Conservation (phyloP, 495 filamentous ascomycete species). For the Penicillium daleae region DNA sequence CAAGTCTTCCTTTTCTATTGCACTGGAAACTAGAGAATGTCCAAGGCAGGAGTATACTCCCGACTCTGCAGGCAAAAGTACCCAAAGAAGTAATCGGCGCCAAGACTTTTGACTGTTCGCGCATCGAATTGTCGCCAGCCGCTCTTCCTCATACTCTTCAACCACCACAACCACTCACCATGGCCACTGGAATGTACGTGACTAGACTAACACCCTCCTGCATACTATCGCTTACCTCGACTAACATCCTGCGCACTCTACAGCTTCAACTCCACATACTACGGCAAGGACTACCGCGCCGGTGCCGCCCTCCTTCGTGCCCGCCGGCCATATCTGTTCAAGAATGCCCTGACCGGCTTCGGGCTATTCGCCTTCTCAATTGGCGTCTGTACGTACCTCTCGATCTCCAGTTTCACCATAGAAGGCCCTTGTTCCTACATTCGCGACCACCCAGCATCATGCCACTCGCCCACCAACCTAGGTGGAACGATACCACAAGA, state of each 20-base stretch:
- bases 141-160: slow-evolving; percentile 4
- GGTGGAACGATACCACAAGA: slow-evolving; percentile 11
- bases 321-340: slow-evolving; percentile 86
- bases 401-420: neutral
- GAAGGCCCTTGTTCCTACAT: neutral
- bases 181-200: slow-evolving; percentile 53
- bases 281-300: slow-evolving; percentile 80
- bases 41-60: neutral
- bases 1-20: neutral
- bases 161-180: slow-evolving; percentile 22
- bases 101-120: slow-evolving; percentile 28
- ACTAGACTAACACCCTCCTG: neutral
- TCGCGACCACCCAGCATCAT: neutral
- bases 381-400: slow-evolving; percentile 72
- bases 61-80: neutral
- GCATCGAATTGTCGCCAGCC: slow-evolving; percentile 16
- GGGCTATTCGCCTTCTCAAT: slow-evolving; percentile 70
- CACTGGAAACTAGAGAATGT: neutral
- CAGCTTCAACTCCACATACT: slow-evolving; percentile 85
- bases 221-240: neutral
- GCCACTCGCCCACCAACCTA: neutral
- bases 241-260: slow-evolving; percentile 18
- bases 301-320: slow-evolving; percentile 85
- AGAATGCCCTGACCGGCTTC: slow-evolving; percentile 78
- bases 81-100: slow-evolving; percentile 15